Evolutionary conservation across 208 protist species (phyloP), one percentile per base, ranked within the genome.

Genomic region (Crithidia expoeki): DNA sequence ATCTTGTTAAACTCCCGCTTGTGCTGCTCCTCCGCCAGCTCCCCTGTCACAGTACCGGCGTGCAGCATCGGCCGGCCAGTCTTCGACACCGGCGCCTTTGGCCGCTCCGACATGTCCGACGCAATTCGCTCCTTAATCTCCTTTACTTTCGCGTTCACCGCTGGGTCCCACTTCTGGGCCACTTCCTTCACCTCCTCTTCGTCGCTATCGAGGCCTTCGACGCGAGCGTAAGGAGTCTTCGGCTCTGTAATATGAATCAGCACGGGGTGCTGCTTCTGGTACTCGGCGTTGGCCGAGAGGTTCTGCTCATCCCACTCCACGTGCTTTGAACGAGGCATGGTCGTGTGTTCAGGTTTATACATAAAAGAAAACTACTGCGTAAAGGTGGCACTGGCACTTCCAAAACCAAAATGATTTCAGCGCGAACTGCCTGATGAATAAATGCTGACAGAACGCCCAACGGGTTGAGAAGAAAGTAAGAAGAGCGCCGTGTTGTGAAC

Each of bases 241-340:
- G 92, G 92, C 76, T 96, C 88, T 4, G 83, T 85, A 58, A 96
- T 96, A 51, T 84, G 84, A 76, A 94, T 92, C 28, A 84, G 92
- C 14, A 96, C 92, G 10, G 92, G 92, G 74, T 96, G 89, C 46
- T 76, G 57, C 11, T 82, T 76, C 56, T 89, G 92, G 58, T 94
- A 96, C 70, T 94, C 87, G 16, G 86, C 92, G 36, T 94, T 96
- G 16, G 74, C 85, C 38, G 79, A 64, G 17, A 96, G 76, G 64
- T 96, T 96, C 30, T 80, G 25, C 73, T 96, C 88, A 76, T 96
- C 92, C 88, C 88, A 96, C 32, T 81, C 72, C 16, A 96, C 89
- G 49, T 71, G 80, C 56, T 74, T 72, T 2, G 53, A 30, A 36
- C 60, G 27, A 50, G 84, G 77, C 62, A 76, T 80, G 34, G n/a